Evolutionary conservation across 2,329 filamentous ascomycete genomes (phyloP).

Genomic region (Cordyceps farinosa): DNA sequence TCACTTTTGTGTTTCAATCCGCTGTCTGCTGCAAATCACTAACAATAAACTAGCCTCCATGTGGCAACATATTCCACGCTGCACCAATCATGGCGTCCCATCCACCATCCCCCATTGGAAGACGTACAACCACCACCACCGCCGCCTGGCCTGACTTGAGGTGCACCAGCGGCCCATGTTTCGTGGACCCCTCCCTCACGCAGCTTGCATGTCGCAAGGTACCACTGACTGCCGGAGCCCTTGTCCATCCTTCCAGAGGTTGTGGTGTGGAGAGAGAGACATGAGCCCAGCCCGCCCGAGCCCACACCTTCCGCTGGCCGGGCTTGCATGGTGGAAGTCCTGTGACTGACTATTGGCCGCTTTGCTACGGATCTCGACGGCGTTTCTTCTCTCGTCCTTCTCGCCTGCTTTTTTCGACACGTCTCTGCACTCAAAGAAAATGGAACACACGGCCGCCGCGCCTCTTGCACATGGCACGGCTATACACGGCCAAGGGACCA

Average conservation of each 20-base stretch:
- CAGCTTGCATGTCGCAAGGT: slow-evolving; percentile 5
- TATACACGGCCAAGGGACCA: slow-evolving; percentile 1
- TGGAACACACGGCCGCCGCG: neutral
- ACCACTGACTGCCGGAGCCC: slow-evolving; percentile 15
- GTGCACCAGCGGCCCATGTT: slow-evolving; percentile 1
- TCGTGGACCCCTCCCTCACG: neutral
- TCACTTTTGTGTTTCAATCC: neutral
- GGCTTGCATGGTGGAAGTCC: neutral
- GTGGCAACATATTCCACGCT: neutral
- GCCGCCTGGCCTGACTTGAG: slow-evolving; percentile 7
- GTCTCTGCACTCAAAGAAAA: neutral
- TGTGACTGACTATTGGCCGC: slow-evolving; percentile 1
- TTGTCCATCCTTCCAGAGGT: slow-evolving; percentile 1
- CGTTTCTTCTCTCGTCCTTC: neutral
- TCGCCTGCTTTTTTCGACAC: neutral
- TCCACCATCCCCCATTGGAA: neutral
- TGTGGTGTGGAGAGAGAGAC: neutral
- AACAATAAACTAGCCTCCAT: neutral
- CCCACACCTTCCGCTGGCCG: neutral
- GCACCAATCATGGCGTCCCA: neutral
- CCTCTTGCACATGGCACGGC: neutral
- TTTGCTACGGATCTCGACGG: slow-evolving; percentile 8
- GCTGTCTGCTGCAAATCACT: neutral
- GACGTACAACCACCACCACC: neutral
- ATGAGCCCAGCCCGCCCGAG: neutral